Base-by-base conservation (phyloP, 495 filamentous ascomycete species). In the Tricharina praecox region DNA sequence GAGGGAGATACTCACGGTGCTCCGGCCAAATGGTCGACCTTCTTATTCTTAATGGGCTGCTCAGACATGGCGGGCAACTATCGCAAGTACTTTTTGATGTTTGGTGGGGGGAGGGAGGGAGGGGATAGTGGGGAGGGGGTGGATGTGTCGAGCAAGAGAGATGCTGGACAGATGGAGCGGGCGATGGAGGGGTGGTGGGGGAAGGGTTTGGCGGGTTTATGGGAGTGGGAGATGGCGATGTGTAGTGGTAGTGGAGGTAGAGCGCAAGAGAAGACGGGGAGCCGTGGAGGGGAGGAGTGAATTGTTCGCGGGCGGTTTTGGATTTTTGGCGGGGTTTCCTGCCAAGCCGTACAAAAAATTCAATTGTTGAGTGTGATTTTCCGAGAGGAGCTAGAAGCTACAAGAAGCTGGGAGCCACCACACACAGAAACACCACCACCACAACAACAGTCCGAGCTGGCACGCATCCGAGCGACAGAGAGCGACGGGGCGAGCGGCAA, bases 11-110 rank as follows among this genome's bases (percentile, higher is more conserved):
- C 81, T 70, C 74, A 93, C 85, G 85, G 85, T 39, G 85, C 85
- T 58, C 78, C 77, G 53, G 76, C 70, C 56, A 82, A 75, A 47
- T 54, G 48, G 64, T 88, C 82, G 33, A 79, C 67, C 67, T 83
- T 85, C 72, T 87, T 88, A 66, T 86, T 86, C 62, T 79, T 79
- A 68, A 88, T 88, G 56, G 83, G 82, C 23, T 48, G 45, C 62
- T 90, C 85, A 61, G 85, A 85, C 85, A 93, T 93, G 20, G 40
- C 24, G 23, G 40, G 13, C 11, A 40, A 18, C n/a, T n/a, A 21
- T 40, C 28, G n/a, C n/a, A n/a, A n/a, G n/a, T n/a, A n/a, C n/a
- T n/a, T n/a, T n/a, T n/a, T n/a, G n/a, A n/a, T n/a, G n/a, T n/a
- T n/a, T n/a, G n/a, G n/a, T n/a, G n/a, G n/a, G n/a, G n/a, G n/a